Evolutionary conservation across 2,329 filamentous ascomycete genomes (phyloP).

Genomic region (Venturia oleaginea): DNA sequence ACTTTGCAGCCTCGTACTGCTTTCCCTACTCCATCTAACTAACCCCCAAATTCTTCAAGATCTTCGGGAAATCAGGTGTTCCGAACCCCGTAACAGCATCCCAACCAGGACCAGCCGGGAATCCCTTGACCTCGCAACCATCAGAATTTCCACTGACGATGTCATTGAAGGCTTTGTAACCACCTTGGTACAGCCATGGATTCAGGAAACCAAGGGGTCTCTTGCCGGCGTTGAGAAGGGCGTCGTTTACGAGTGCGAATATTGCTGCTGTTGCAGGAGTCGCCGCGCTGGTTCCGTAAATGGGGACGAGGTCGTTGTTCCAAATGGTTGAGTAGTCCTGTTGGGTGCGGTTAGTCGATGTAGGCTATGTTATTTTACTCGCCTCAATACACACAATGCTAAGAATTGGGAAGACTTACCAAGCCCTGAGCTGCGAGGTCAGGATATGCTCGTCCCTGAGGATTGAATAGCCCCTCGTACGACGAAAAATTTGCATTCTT

Average conservation of each 20-base stretch:
- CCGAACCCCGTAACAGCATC: constrained; percentile 42
- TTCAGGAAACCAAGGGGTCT: constrained; percentile 45
- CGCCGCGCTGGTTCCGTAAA: constrained; percentile 13
- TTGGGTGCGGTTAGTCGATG: neutral
- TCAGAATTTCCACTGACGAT: constrained; percentile 25
- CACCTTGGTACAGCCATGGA: constrained; percentile 41
- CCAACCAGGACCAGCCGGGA: constrained; percentile 32
- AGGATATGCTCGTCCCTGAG: constrained; percentile 14
- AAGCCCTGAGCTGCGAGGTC: constrained; percentile 15
- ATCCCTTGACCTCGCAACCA: constrained; percentile 23
- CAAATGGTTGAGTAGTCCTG: constrained; percentile 5
- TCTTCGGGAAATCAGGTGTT: constrained; percentile 26
- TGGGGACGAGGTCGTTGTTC: neutral
- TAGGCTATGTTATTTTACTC: no score
- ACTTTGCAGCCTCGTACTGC: no score
- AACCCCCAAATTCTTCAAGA: neutral
- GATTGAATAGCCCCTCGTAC: constrained; percentile 12
- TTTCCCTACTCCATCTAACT: neutral
- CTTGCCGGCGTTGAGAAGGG: constrained; percentile 38
- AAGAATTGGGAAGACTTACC: neutral
- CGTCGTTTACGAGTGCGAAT: constrained; percentile 50
- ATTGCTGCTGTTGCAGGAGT: constrained; percentile 45
- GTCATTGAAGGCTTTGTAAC: constrained; percentile 19
- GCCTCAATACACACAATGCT: no score
- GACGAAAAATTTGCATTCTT: constrained; percentile 6